Base-by-base conservation (phyloP, 805 yeast species). In the Starmerella vaccinii region DNA sequence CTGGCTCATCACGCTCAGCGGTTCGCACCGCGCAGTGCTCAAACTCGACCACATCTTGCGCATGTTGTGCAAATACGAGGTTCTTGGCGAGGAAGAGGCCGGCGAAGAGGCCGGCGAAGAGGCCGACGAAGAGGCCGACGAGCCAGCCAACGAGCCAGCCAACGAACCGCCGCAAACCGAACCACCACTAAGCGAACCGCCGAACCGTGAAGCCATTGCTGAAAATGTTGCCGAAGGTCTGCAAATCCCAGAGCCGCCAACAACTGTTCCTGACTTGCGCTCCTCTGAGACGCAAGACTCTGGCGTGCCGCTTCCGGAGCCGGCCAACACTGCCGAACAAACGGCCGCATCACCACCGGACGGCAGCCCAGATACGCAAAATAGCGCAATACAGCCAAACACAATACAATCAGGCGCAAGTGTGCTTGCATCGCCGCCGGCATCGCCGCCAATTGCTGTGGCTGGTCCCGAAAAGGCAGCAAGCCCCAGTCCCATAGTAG, bases 1-100 rank as follows among this genome's bases (percentile, higher is more conserved):
- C 46, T 60, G 63, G 63, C 49, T 50, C 24, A 49, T 60, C 12
- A 55, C 52, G 2, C 41, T 59, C 15, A 15, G 10, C n/a, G 62
- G 56, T 13, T 5, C 52, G 10, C 16, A 47, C 3, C 18, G 26
- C 5, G 46, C 49, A 5, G 48, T 56, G 5, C 48, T 50, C 13
- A 46, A 46, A 21, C 49, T 60, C 16, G 61, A 59, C 46, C 37
- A 34, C 2, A 35, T 58, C 7, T 45, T 60, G 37, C 35, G 38
- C 13, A 34, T 30, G 19, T 45, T 57, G 13, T 60, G 62, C 41
- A 35, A 37, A 13, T 59, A 54, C 40, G 53, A 53, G 21, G 48
- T 51, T 13, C 34, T 23, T 16, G 43, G 30, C 29, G 37, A 19
- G 24, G 43, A 34, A 16, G 9, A 16, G 13, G 33, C 13, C 1